Evolutionary conservation across 2,329 filamentous ascomycete genomes (phyloP), one percentile per base, ranked within the genome.

Genomic region (Scedosporium apiospermum): DNA sequence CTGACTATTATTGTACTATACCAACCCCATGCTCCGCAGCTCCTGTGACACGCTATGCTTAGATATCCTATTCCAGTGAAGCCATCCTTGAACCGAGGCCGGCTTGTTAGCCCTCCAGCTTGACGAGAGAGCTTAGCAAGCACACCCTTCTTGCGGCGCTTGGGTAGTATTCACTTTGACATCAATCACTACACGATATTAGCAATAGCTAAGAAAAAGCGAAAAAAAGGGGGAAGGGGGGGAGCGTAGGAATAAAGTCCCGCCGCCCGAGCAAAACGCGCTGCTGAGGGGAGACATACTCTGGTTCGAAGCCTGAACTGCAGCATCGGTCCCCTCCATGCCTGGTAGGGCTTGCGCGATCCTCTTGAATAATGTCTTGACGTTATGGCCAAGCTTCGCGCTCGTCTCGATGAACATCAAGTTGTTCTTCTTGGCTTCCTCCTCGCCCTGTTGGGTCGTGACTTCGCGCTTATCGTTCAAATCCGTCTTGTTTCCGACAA

Each of bases 371-470:
- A 99, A 81, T 68, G 89, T 90, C 83, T 99, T 99, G 69, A 99
- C 96, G 73, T 99, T 99, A 77, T 98, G 92, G 49, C 96, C 93
- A 12, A 96, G 83, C 82, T 99, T 99, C 62, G 95, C 95, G 75
- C 92, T 97, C 62, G 95, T 99, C 82, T 99, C 95, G 70, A 99
- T 95, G 72, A 99, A 99, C 90, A 99, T 97, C 68, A 97, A 80
- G 68, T 95, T 95, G 76, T 96, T 93, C 82, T 93, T 93, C 84
- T 96, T 96, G 53, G 93, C 93, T 78, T 99, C 95, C 70, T 98
- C 95, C 76, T 99, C 95, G 64, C 95, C 95, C 76, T 98, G 93
- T 72, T 90, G 88, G 42, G 92, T 96, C 51, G 93, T 99, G 65
- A 99, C 95, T 77, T 99, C 93, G 62, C 95, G 86, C 84, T 97